Evolutionary conservation across 371 early-diverging fungal genomes (phyloP), one percentile per base, ranked within the genome.

Genomic region (Saksenaea vasiformis): DNA sequence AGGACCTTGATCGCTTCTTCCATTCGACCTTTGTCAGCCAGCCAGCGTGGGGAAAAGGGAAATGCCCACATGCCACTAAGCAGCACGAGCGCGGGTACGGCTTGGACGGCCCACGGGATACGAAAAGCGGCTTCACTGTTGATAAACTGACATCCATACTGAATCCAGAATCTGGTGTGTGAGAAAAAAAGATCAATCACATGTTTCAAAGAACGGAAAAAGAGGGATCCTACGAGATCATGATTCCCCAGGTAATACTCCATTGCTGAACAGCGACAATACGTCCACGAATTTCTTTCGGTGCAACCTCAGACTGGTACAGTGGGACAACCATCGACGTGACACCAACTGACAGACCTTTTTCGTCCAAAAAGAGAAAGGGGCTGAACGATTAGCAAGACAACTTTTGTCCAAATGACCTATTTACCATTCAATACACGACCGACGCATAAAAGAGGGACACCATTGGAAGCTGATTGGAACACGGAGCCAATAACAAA

Each of bases 21-120:
- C 51, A 83, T 67, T 13, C 87, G 85, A 61, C 67, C 79, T 51
- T 85, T 69, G 59, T 78, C 83, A 36, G 87, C 82, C 61, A 96
- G 77, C 94, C 94, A 96, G 76, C 96, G 91, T 26, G 95, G 96
- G 10, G 94, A 93, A 70, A 71, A 82, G 11, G 95, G 95, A 78
- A 93, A 86, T 67, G 89, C 76, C 65, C 85, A 67, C 76, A 90
- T 87, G 62, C 90, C 79, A 54, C 71, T 4, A 17, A 89, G 64
- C 27, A 96, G 82, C 36, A 94, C 73, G 15, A 84, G 36, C 41
- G 91, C 91, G 37, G 94, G 94, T n/a, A 92, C 79, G 34, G 86
- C 72, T 72, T 97, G 97, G 39, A 95, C 65, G 56, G 85, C 93
- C 71, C 95, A 85, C 4, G 95, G 91, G 41, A 91, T 73, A 60